phyloP scores from a whole-genome alignment of 352 stramenopile species.

The Phytophthora multivora region DNA sequence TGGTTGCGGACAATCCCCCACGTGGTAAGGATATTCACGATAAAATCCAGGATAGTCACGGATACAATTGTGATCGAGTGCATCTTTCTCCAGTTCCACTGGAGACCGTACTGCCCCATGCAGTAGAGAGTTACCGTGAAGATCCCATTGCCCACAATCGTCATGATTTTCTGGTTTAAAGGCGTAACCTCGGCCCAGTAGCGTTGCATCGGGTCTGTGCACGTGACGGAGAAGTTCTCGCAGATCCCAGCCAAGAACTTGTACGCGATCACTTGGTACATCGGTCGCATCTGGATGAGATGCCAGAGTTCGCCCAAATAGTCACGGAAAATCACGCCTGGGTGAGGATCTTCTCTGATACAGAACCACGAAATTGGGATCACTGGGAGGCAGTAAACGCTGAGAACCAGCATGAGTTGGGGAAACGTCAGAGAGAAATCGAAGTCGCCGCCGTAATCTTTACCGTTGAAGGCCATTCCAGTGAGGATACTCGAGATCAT shows the following conservation, averaged over 20 bases:
- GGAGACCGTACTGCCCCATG: constrained; percentile 38
- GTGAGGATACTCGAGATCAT: constrained; percentile 44
- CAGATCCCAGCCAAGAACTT: constrained; percentile 47
- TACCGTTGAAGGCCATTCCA: constrained; percentile 53
- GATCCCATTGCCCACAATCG: constrained; percentile 37
- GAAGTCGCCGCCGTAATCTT: constrained; percentile 57
- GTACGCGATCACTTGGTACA: constrained; percentile 54
- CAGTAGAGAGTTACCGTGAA: constrained; percentile 37
- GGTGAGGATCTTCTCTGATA: constrained; percentile 47
- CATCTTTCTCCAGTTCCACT: constrained; percentile 51
- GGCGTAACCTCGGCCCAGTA: constrained; percentile 39
- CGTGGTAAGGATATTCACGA: constrained; percentile 35
- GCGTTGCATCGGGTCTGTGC: constrained; percentile 29
- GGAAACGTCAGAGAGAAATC: constrained; percentile 53
- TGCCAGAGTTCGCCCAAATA: constrained; percentile 51
- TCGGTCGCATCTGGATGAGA: constrained; percentile 37
- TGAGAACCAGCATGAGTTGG: constrained; percentile 46
- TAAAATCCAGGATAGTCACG: constrained; percentile 33
- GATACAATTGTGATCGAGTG: constrained; percentile 33
- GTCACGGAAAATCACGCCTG: constrained; percentile 32
- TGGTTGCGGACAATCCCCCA: constrained; percentile 49
- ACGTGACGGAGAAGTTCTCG: constrained; percentile 41
- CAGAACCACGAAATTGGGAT: constrained; percentile 55
- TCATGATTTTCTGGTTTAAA: constrained; percentile 40
- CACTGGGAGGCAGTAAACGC: constrained; percentile 40